Conservation (phyloP, 305 asterid species). For the Euphrasia arctica region DNA sequence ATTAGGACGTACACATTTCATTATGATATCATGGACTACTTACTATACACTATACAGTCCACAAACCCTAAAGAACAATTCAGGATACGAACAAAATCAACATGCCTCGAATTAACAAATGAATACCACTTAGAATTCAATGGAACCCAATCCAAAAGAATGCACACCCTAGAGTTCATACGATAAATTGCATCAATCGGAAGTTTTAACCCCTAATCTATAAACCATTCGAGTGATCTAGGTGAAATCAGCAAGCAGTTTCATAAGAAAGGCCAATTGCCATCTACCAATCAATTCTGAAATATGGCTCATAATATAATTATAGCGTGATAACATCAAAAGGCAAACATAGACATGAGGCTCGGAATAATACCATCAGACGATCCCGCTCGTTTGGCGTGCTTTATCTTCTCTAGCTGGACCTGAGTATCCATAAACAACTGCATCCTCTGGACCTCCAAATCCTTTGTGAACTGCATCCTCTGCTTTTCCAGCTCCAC, state of each 20-base stretch:
- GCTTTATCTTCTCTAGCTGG: conserved; percentile 75
- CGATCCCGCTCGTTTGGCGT: conserved; percentile 52
- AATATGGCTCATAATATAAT: not conserved
- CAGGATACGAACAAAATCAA: conserved; percentile 5
- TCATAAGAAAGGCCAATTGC: not conserved
- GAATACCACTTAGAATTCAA: not conserved
- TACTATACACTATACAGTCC: not conserved
- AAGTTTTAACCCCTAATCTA: too few relatives aligned
- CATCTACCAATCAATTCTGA: not conserved
- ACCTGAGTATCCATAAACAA: conserved; percentile 84
- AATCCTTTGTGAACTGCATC: conserved; percentile 86
- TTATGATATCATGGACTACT: too few relatives aligned
- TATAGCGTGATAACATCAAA: too few relatives aligned
- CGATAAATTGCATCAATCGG: too few relatives aligned
- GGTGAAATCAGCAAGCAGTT: conserved; percentile 4
- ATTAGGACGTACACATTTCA: too few relatives aligned
- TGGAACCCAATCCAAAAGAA: not conserved
- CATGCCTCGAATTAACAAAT: not conserved
- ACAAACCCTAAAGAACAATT: not conserved
- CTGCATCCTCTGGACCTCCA: conserved; percentile 97
- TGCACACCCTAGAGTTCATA: too few relatives aligned
- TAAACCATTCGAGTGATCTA: not conserved
- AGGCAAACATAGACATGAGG: too few relatives aligned
- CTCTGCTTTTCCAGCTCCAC: conserved; percentile 87
- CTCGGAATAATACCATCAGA: conserved; percentile 57